These are phyloP conservation scores for Acanthamoeba rhysodes DNA, from an alignment of 208 protist species.

Conservation along the genomic window DNA sequence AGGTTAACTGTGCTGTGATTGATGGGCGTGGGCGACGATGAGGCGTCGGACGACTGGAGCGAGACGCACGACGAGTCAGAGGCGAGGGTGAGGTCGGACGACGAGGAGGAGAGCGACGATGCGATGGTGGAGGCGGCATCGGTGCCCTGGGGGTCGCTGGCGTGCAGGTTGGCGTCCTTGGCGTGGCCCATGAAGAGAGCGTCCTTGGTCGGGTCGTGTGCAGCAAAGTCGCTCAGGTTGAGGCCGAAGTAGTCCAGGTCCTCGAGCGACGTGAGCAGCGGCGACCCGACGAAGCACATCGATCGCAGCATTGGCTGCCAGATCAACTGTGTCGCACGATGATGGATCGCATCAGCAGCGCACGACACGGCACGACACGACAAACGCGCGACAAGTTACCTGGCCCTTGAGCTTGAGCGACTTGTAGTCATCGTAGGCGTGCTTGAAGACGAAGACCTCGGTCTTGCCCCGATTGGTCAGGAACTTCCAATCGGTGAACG, in stretches of 20 bases:
- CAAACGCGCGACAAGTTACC: background rate
- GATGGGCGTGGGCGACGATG: too few species aligned
- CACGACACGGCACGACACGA: background rate
- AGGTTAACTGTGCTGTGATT: too few species aligned
- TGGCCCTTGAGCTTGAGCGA: constrained; percentile 51
- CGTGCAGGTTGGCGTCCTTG: background rate
- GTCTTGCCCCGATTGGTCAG: background rate
- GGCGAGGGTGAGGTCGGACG: background rate
- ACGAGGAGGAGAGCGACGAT: background rate
- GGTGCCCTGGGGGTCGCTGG: background rate
- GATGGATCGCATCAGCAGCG: background rate
- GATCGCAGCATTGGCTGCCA: background rate
- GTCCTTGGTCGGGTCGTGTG: constrained; percentile 37
- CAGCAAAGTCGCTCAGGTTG: constrained; percentile 45
- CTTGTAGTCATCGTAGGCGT: constrained; percentile 43
- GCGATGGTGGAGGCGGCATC: too few species aligned
- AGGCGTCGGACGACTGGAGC: too few species aligned
- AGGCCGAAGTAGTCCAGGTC: constrained; percentile 40
- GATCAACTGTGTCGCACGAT: background rate
- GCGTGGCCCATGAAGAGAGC: background rate
- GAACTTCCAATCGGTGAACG: constrained; percentile 57
- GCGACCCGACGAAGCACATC: constrained; percentile 68
- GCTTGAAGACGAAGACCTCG: constrained; percentile 28
- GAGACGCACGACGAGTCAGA: too few species aligned
- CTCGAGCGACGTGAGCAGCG: constrained; percentile 15